Percentiles rank a stretch among this genome's conserved stretches.
These are phyloP conservation scores for Postia placenta DNA, from an alignment of 768 basidiomycete species.

Conservation along the genomic window DNA sequence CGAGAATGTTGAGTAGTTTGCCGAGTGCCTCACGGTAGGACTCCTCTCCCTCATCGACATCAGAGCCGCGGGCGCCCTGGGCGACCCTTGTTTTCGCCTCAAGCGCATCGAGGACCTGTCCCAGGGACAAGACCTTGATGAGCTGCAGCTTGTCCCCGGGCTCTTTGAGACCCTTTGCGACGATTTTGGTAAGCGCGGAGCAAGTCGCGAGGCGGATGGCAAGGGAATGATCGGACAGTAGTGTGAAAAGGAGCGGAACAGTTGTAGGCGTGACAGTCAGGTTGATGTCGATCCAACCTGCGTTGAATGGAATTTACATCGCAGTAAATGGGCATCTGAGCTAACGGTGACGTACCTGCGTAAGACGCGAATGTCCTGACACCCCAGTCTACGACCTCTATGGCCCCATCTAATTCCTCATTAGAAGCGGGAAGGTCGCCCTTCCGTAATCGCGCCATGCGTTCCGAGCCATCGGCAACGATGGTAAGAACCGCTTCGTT, in stretches of 20 bases:
- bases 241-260: slow-evolving; percentile 75
- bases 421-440: slow-evolving; percentile 32
- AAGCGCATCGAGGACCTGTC: slow-evolving; percentile 73
- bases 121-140: slow-evolving; percentile 82
- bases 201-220: slow-evolving; percentile 82
- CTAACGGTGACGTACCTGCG: slow-evolving; percentile 63
- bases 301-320: background rate
- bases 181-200: slow-evolving; percentile 71
- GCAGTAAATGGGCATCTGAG: background rate
- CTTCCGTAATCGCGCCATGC: slow-evolving; percentile 49
- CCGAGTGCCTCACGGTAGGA: slow-evolving; percentile 87
- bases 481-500: slow-evolving; percentile 86
- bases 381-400: slow-evolving; percentile 90
- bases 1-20: slow-evolving; percentile 74
- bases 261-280: slow-evolving; percentile 89
- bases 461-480: slow-evolving; percentile 63
- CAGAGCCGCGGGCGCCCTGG: slow-evolving; percentile 57
- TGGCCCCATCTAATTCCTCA: slow-evolving; percentile 48
- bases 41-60: slow-evolving; percentile 83
- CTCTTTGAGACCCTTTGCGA: slow-evolving; percentile 92
- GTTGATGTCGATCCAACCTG: slow-evolving; percentile 98
- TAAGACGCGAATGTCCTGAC: slow-evolving; percentile 89
- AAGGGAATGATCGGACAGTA: slow-evolving; percentile 73
- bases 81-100: slow-evolving; percentile 70
- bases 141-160: slow-evolving; percentile 85